Evolutionary conservation across 192 early-diverging fungal genomes (phyloP).

Genomic region (Umbelopsis sp.): DNA sequence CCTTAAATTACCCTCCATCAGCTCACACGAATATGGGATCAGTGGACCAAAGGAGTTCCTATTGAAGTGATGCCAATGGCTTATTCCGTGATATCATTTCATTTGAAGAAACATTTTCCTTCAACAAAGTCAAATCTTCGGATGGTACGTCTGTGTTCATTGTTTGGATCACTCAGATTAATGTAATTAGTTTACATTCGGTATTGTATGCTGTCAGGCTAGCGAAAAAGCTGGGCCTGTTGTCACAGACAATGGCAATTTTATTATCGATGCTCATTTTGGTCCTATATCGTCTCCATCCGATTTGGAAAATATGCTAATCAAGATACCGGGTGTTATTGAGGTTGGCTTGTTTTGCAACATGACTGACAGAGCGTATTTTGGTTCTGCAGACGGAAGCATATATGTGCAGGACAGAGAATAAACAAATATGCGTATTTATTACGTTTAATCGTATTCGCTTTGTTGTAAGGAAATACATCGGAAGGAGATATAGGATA

Average conservation of each 20-base stretch:
- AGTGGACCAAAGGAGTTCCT: conserved; percentile 91
- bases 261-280: conserved; percentile 86
- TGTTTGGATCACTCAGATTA: no score
- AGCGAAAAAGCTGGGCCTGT: conserved; percentile 90
- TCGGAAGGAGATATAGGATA: neutral
- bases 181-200: no score
- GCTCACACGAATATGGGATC: conserved; percentile 4
- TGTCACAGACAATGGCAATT: conserved; percentile 93
- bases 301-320: neutral
- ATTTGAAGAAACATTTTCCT: conserved; percentile 33
- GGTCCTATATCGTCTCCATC: conserved; percentile 54
- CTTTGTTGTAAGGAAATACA: neutral
- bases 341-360: conserved; percentile 11
- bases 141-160: conserved; percentile 52
- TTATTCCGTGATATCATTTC: conserved; percentile 64
- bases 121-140: conserved; percentile 65
- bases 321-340: conserved; percentile 8
- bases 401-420: neutral
- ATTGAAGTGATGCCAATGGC: conserved; percentile 89
- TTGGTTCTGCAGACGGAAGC: neutral
- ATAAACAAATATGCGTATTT: neutral
- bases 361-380: neutral
- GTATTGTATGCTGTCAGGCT: conserved; percentile 19
- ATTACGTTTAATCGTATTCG: no score
- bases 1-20: neutral